These are phyloP conservation scores for Mycena epipterygia DNA, from an alignment of 768 basidiomycete species.

Conservation along the genomic window DNA sequence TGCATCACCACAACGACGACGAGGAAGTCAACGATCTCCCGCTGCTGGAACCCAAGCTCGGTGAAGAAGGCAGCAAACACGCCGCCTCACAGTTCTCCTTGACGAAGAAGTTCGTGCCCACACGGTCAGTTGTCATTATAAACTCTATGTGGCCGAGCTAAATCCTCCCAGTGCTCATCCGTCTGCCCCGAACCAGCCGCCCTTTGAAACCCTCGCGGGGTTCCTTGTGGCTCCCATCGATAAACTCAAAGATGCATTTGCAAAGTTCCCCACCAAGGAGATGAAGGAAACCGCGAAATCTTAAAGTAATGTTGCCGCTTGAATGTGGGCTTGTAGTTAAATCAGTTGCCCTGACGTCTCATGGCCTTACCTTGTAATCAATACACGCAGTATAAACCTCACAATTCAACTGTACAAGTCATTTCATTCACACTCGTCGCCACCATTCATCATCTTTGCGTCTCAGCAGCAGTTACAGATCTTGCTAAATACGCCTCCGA, in stretches of 20 bases:
- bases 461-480: no score
- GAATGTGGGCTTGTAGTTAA: no score
- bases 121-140: constrained; percentile 55
- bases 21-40: constrained; percentile 74
- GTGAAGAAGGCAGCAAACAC: constrained; percentile 55
- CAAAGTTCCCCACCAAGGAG: constrained; percentile 67
- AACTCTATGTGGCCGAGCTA: not conserved
- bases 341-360: no score
- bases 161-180: constrained; percentile 60
- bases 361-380: no score
- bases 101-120: constrained; percentile 76
- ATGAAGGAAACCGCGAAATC: constrained; percentile 54
- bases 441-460: no score
- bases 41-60: constrained; percentile 62
- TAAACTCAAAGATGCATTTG: constrained; percentile 69
- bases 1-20: constrained; percentile 67
- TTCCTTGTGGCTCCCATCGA: constrained; percentile 70
- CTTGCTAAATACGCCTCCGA: no score
- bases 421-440: no score
- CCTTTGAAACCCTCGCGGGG: constrained; percentile 70
- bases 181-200: constrained; percentile 66
- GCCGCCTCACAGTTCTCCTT: constrained; percentile 63
- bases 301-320: not conserved
- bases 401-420: no score
- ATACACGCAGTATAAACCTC: no score